Conservation (phyloP, 805 yeast genomes). For the Saccharomycopsis sp. region DNA sequence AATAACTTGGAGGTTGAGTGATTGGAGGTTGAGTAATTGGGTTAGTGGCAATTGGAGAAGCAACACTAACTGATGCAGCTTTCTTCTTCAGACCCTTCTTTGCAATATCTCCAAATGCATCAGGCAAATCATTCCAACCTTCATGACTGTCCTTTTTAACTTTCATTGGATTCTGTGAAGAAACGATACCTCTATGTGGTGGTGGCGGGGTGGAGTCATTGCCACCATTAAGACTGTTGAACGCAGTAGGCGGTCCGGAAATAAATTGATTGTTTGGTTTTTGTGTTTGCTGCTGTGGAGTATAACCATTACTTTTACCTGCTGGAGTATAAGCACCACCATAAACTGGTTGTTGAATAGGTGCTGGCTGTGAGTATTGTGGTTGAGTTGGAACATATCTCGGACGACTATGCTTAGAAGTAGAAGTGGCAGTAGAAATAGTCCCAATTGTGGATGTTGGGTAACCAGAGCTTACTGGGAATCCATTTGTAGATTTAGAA, state of each 20-base stretch:
- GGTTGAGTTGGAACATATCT: slow-evolving; percentile 21
- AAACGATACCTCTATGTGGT: slow-evolving; percentile 18
- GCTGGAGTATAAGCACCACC: slow-evolving; percentile 19
- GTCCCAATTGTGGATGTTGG: slow-evolving; percentile 15
- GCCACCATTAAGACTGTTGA: background rate
- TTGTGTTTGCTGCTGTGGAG: slow-evolving; percentile 1
- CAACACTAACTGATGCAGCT: slow-evolving; percentile 33
- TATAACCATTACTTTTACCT: background rate
- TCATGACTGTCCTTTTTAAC: slow-evolving; percentile 41
- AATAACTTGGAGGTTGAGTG: slow-evolving; percentile 21
- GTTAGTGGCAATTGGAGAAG: slow-evolving; percentile 21
- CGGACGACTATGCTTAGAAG: slow-evolving; percentile 9
- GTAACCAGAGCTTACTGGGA: slow-evolving; percentile 4
- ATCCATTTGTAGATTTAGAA: slow-evolving; percentile 21
- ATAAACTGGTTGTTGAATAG: background rate
- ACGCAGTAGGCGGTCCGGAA: slow-evolving; percentile 25
- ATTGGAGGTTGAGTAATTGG: slow-evolving; percentile 26
- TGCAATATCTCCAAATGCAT: slow-evolving; percentile 34
- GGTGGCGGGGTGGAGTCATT: slow-evolving; percentile 19
- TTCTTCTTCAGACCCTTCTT: slow-evolving; percentile 36
- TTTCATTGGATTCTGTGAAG: slow-evolving; percentile 24
- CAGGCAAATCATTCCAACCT: slow-evolving; percentile 70
- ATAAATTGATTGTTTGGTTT: slow-evolving; percentile 25
- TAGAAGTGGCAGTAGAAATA: background rate
- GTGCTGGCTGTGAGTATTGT: slow-evolving; percentile 9